Conservation (phyloP, 1,284 basidiomycete species). For the Ganoderma lucidum region DNA sequence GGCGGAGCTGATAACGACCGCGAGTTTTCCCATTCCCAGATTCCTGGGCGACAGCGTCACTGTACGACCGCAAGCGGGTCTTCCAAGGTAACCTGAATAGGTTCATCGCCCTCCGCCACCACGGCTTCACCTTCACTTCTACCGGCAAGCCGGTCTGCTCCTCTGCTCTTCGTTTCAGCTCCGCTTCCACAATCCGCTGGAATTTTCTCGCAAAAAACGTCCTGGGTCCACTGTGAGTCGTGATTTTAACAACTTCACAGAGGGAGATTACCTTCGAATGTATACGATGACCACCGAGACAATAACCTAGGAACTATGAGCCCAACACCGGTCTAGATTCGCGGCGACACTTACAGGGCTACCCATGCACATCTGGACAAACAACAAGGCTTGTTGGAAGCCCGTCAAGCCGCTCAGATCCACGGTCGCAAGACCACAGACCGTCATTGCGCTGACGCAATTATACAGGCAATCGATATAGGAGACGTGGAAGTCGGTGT, state of each 20-base stretch:
- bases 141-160: constrained; percentile 32
- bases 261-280: constrained; percentile 58
- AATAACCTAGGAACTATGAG: constrained; percentile 53
- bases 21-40: constrained; percentile 24
- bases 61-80: constrained; percentile 22
- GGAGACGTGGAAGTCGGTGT: constrained; percentile 66
- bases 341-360: constrained; percentile 58
- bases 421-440: constrained; percentile 80
- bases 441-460: constrained; percentile 80
- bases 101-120: constrained; percentile 35
- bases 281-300: constrained; percentile 80
- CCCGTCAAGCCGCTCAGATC: constrained; percentile 77
- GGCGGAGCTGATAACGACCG: constrained; percentile 50
- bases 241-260: not conserved
- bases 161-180: constrained; percentile 44
- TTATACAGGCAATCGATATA: constrained; percentile 83
- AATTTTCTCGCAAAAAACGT: constrained; percentile 82
- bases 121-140: constrained; percentile 36
- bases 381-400: constrained; percentile 81
- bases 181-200: constrained; percentile 67
- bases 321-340: not conserved
- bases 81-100: constrained; percentile 20
- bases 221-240: constrained; percentile 45
- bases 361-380: constrained; percentile 77
- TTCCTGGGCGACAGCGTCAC: constrained; percentile 25